These are phyloP conservation scores for Brassica balearica DNA, from an alignment of 441 rosid species.

Conservation along the genomic window DNA sequence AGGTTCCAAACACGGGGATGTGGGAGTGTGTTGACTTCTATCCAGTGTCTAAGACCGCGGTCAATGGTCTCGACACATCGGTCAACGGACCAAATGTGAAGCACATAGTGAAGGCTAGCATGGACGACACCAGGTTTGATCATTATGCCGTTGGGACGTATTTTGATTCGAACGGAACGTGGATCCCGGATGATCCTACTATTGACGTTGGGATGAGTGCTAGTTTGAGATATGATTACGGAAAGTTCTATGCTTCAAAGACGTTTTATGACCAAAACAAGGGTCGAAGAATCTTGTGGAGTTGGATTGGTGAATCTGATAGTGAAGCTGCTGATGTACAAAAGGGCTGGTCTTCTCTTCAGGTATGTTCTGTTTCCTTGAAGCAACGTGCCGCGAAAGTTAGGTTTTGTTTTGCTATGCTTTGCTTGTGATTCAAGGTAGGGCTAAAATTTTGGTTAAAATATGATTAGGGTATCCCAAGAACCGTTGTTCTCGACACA, in stretches of 20 bases:
- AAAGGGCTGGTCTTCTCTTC: conserved; percentile 97
- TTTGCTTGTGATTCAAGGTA: conserved; percentile 11
- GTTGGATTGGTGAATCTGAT: conserved; percentile 92
- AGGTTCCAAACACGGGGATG: conserved; percentile 85
- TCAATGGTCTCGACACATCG: conserved; percentile 78
- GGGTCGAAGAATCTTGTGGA: conserved; percentile 81
- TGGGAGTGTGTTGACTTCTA: conserved; percentile 97
- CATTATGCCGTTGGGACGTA: conserved; percentile 89
- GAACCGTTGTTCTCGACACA: conserved; percentile 68
- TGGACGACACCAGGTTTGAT: conserved; percentile 81
- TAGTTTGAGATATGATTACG: conserved; percentile 87
- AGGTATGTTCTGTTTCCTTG: conserved; percentile 51
- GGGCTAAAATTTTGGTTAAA: background rate
- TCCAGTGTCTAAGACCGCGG: conserved; percentile 58
- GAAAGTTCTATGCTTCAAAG: conserved; percentile 89
- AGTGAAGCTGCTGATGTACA: conserved; percentile 77
- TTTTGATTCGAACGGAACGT: conserved; percentile 55
- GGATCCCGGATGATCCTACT: conserved; percentile 74
- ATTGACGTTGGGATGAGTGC: conserved; percentile 75
- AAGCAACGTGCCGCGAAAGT: background rate
- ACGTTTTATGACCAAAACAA: conserved; percentile 81
- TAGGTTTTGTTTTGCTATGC: background rate
- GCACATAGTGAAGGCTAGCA: conserved; percentile 84
- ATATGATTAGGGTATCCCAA: conserved; percentile 67
- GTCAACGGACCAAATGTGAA: conserved; percentile 65